Percentiles rank a stretch among this genome's conserved stretches.
Evolutionary conservation across 345 rosid species (phyloP).

Genomic region (Cardamine occulta): DNA sequence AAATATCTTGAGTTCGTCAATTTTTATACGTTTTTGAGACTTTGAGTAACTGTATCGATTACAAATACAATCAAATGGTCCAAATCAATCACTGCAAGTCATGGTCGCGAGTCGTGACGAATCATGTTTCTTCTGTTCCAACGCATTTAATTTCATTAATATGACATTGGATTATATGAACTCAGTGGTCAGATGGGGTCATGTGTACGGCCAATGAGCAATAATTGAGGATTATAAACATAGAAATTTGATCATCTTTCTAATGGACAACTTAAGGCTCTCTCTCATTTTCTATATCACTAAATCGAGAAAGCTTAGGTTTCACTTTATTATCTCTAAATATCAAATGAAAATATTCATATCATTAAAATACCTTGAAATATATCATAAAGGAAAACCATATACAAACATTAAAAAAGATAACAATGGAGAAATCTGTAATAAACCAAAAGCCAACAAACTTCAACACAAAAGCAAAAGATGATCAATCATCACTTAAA

Average conservation of each 20-base stretch:
- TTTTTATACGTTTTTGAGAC: background rate
- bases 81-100: slow-evolving; percentile 13
- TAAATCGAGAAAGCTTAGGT: background rate
- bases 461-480: slow-evolving; percentile 43
- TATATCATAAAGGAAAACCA: background rate
- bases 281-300: background rate
- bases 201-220: background rate
- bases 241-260: background rate
- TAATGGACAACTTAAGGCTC: background rate
- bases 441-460: slow-evolving; percentile 36
- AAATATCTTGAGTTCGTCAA: slow-evolving; percentile 2
- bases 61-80: background rate
- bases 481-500: slow-evolving; percentile 30
- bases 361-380: slow-evolving; percentile 27
- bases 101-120: slow-evolving; percentile 14
- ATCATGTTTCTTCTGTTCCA: slow-evolving; percentile 6
- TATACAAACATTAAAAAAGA: slow-evolving; percentile 28
- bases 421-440: background rate
- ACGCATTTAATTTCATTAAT: slow-evolving; percentile 5
- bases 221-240: background rate
- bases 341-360: background rate
- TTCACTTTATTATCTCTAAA: background rate
- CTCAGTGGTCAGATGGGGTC: slow-evolving; percentile 4
- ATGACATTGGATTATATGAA: background rate
- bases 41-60: background rate